Conservation (phyloP, 2,329 filamentous ascomycete species). For the Neurospora sp. region DNA sequence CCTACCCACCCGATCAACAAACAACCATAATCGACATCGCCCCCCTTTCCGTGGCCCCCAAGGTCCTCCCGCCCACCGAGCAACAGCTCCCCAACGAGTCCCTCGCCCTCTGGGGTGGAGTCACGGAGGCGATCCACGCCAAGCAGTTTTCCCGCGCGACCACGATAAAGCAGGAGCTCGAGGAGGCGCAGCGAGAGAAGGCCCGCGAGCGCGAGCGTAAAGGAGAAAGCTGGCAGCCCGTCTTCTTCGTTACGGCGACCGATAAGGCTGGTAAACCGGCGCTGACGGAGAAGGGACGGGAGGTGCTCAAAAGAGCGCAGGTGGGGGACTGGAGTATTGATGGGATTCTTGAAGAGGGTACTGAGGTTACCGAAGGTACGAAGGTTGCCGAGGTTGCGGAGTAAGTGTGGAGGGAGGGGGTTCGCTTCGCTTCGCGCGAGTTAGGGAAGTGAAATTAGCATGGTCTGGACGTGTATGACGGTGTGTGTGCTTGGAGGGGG, state of each 20-base stretch:
- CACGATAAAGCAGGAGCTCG: constrained; percentile 77
- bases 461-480: background rate
- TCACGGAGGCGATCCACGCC: constrained; percentile 73
- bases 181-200: constrained; percentile 80
- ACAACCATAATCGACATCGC: constrained; percentile 75
- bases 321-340: constrained; percentile 18
- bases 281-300: constrained; percentile 17
- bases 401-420: background rate
- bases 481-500: background rate
- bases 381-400: background rate
- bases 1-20: constrained; percentile 47
- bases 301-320: constrained; percentile 18
- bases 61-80: constrained; percentile 66
- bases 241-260: constrained; percentile 55
- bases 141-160: constrained; percentile 84
- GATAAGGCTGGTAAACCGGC: constrained; percentile 19
- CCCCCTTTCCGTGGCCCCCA: constrained; percentile 71
- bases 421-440: no score
- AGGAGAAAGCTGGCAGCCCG: constrained; percentile 66
- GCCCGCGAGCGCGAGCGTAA: constrained; percentile 67
- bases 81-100: constrained; percentile 84
- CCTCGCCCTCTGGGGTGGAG: constrained; percentile 73
- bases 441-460: background rate
- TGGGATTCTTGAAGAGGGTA: constrained; percentile 14
- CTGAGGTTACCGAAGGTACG: background rate